Evolutionary conservation across 192 early-diverging fungal genomes (phyloP).

Genomic region (Dimargaris cristalligena): DNA sequence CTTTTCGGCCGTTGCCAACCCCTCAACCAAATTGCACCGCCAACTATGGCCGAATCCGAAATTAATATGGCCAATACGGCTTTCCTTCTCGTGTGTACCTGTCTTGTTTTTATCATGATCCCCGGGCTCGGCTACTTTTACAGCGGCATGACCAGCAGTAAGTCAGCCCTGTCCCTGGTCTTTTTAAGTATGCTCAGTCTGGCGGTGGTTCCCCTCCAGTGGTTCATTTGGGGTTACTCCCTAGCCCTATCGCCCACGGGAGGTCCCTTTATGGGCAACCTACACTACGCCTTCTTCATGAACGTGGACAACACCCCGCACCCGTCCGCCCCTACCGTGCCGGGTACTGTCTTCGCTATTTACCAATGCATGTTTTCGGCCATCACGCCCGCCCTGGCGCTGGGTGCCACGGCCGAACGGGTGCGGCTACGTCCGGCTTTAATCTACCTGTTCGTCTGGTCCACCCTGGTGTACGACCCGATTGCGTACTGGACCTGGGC

Average conservation of each 20-base stretch:
- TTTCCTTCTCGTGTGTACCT: constrained; percentile 51
- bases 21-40: not conserved
- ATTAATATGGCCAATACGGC: constrained; percentile 29
- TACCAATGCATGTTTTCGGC: constrained; percentile 90
- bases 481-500: constrained; percentile 93
- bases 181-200: constrained; percentile 66
- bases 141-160: constrained; percentile 80
- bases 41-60: not conserved
- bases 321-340: constrained; percentile 41
- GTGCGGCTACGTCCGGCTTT: constrained; percentile 69
- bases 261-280: constrained; percentile 62
- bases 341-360: constrained; percentile 58
- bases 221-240: constrained; percentile 82
- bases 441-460: constrained; percentile 86
- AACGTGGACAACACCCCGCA: constrained; percentile 35
- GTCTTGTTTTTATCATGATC: constrained; percentile 85
- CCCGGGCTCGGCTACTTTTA: constrained; percentile 94
- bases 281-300: constrained; percentile 52
- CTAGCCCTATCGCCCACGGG: constrained; percentile 66
- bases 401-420: constrained; percentile 82
- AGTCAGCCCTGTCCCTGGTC: constrained; percentile 83
- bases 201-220: constrained; percentile 81
- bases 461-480: constrained; percentile 84
- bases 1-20: not conserved
- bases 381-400: constrained; percentile 76